Conservation (phyloP, 2,329 filamentous ascomycete species). For the Hirsutella rhossiliensis region DNA sequence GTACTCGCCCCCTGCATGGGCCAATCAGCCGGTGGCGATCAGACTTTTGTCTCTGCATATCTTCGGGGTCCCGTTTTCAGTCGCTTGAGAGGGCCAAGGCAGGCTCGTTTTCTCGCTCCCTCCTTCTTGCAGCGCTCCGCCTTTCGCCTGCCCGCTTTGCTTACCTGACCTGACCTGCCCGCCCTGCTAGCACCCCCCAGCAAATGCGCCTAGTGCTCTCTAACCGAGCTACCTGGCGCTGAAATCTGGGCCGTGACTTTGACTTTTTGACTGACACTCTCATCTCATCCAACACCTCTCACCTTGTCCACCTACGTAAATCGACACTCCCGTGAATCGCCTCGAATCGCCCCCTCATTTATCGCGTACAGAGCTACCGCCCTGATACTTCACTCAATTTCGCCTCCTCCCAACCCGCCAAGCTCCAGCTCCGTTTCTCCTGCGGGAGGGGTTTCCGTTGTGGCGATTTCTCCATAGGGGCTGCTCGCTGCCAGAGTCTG, state of each 20-base stretch:
- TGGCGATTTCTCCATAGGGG: too few relatives aligned
- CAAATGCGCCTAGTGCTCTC: neutral
- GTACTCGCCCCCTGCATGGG: constrained; percentile 6
- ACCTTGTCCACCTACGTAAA: neutral
- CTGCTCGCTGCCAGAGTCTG: too few relatives aligned
- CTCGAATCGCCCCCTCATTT: too few relatives aligned
- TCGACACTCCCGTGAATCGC: neutral
- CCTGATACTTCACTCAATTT: too few relatives aligned
- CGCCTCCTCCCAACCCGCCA: too few relatives aligned
- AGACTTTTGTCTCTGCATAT: constrained; percentile 15
- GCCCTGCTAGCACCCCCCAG: neutral
- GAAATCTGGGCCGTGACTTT: neutral
- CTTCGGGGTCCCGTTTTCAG: constrained; percentile 8
- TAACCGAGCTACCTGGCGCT: neutral
- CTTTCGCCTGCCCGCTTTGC: neutral
- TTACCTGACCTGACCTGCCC: neutral
- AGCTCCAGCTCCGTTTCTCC: too few relatives aligned
- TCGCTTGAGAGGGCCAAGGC: neutral
- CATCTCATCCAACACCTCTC: neutral
- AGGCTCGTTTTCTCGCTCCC: neutral
- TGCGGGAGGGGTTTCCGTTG: too few relatives aligned
- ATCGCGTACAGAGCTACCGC: too few relatives aligned
- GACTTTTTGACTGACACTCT: neutral
- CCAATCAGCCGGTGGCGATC: constrained; percentile 25
- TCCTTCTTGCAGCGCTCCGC: neutral